A percentile compares a stretch with the other conserved stretches of the same genome.
Conservation (phyloP, 2,329 filamentous ascomycete genomes). For the Xylogone sp. region DNA sequence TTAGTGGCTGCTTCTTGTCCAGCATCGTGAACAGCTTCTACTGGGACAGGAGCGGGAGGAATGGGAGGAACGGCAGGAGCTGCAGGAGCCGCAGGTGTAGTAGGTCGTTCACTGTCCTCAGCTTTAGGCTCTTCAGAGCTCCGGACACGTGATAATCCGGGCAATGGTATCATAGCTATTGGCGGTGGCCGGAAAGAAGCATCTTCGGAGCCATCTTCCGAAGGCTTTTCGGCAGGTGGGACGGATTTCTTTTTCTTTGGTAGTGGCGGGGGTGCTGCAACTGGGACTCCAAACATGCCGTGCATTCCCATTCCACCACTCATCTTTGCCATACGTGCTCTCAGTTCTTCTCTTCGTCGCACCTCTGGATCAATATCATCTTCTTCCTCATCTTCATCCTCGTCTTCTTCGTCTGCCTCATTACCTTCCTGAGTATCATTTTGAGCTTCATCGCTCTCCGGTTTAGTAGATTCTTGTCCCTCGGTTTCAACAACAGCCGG, state of each 20-base stretch:
- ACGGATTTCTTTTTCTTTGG: constrained; percentile 55
- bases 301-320: constrained; percentile 96
- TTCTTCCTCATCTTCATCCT: constrained; percentile 70
- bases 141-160: constrained; percentile 61
- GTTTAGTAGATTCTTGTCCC: constrained; percentile 56
- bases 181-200: constrained; percentile 45
- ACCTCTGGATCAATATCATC: constrained; percentile 87
- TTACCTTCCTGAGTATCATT: constrained; percentile 36
- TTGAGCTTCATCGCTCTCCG: constrained; percentile 63
- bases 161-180: constrained; percentile 62
- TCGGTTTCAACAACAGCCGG: constrained; percentile 62
- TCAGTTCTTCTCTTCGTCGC: constrained; percentile 78
- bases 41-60: no score
- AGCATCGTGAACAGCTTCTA: constrained; percentile 53
- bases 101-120: constrained; percentile 43
- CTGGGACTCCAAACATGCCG: constrained; percentile 81
- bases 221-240: constrained; percentile 36
- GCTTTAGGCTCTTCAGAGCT: constrained; percentile 46
- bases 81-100: constrained; percentile 41
- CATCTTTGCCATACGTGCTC: constrained; percentile 97
- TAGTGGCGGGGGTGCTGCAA: constrained; percentile 45
- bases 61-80: no score
- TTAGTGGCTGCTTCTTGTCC: constrained; percentile 36
- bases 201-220: constrained; percentile 41
- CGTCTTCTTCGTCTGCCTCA: constrained; percentile 48